Evolutionary conservation across 2,329 filamentous ascomycete species (phyloP).

Genomic region (Alternaria viburni): DNA sequence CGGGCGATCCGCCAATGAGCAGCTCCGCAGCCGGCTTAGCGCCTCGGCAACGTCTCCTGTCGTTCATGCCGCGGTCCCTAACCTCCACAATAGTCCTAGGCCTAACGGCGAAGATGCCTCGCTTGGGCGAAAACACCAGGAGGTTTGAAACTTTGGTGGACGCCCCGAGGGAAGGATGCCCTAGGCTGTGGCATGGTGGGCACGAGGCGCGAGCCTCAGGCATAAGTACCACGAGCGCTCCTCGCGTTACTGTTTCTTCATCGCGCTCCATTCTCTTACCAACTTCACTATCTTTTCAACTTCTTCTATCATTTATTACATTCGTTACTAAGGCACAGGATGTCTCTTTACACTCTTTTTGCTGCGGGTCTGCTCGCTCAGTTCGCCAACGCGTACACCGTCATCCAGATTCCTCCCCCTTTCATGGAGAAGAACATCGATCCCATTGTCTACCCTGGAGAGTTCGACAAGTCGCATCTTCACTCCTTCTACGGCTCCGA

Average conservation of each 20-base stretch:
- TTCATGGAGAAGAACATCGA: slow-evolving; percentile 57
- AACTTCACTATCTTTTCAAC: slow-evolving; percentile 1
- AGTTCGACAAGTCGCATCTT: slow-evolving; percentile 50
- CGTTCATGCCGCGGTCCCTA: slow-evolving; percentile 15
- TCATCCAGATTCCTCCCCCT: slow-evolving; percentile 38
- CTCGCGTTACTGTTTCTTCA: background rate
- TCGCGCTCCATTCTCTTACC: slow-evolving; percentile 9
- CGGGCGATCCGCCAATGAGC: slow-evolving; percentile 2
- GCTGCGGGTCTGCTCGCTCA: slow-evolving; percentile 34
- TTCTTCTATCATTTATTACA: slow-evolving; percentile 14
- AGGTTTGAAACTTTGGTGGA: slow-evolving; percentile 8
- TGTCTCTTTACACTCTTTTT: slow-evolving; percentile 39
- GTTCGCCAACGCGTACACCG: slow-evolving; percentile 41
- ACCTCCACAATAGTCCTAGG: slow-evolving; percentile 3
- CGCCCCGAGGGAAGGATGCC: background rate
- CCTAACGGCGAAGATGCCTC: slow-evolving; percentile 6
- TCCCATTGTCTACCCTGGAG: slow-evolving; percentile 52
- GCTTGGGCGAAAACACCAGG: slow-evolving; percentile 9
- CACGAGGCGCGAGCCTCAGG: background rate
- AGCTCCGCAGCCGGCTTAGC: background rate
- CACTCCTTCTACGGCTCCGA: slow-evolving; percentile 57
- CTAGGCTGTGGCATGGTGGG: slow-evolving; percentile 1
- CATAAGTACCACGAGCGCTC: slow-evolving; percentile 1
- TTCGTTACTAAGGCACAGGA: slow-evolving; percentile 34
- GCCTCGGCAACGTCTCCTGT: background rate